A percentile compares a stretch with the other conserved stretches of the same genome.
These are phyloP conservation scores for Triangularia setosa DNA, from an alignment of 2,329 filamentous ascomycete species.

Conservation along the genomic window DNA sequence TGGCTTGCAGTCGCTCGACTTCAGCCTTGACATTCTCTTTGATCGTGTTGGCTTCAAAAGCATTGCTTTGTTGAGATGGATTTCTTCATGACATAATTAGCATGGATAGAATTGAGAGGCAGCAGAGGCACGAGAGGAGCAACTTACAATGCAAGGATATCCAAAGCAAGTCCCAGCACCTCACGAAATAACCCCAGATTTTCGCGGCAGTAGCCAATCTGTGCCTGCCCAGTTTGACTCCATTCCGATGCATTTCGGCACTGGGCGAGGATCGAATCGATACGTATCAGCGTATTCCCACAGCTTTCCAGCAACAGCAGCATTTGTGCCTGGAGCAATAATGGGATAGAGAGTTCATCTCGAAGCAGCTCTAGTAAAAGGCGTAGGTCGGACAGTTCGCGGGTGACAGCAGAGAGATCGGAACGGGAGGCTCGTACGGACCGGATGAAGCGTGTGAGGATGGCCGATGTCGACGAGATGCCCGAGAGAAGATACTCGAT, in stretches of 20 bases:
- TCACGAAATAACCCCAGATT: slow-evolving; percentile 16
- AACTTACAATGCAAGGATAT: slow-evolving; percentile 19
- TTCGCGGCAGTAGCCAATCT: slow-evolving; percentile 13
- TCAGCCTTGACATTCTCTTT: slow-evolving; percentile 9
- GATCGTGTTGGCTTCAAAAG: background rate
- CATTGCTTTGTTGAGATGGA: background rate
- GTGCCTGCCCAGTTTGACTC: slow-evolving; percentile 9
- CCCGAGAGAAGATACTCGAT: slow-evolving; percentile 24
- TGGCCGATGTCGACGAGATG: slow-evolving; percentile 23
- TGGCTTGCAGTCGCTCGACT: slow-evolving; percentile 8
- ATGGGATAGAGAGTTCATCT: slow-evolving; percentile 22
- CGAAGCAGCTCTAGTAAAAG: slow-evolving; percentile 26
- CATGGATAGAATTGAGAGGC: background rate
- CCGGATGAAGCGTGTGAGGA: slow-evolving; percentile 27
- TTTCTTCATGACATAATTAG: background rate
- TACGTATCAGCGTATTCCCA: slow-evolving; percentile 19
- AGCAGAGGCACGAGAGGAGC: background rate
- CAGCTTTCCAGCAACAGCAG: slow-evolving; percentile 22
- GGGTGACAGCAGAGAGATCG: slow-evolving; percentile 25
- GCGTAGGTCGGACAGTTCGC: slow-evolving; percentile 27
- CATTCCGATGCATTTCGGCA: slow-evolving; percentile 17
- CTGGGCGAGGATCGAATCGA: slow-evolving; percentile 19
- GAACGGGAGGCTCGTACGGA: slow-evolving; percentile 24
- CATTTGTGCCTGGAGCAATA: slow-evolving; percentile 19
- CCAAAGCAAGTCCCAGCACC: slow-evolving; percentile 18